Evolutionary conservation across 345 rosid genomes (phyloP).

Genomic region (Rhodamnia argentea): DNA sequence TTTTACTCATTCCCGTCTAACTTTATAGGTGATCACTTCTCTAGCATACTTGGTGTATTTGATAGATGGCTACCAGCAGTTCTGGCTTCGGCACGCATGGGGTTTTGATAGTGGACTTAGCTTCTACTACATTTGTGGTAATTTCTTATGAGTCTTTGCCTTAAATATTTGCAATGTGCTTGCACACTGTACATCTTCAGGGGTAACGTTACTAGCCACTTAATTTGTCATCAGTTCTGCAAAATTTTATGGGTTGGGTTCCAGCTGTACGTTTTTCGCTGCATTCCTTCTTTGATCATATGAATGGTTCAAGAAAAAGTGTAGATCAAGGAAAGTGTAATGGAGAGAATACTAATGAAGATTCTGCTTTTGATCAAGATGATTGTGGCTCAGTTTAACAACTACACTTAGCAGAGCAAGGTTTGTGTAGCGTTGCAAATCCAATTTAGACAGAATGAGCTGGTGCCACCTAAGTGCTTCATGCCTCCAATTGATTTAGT

Average conservation of each 20-base stretch:
- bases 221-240: background rate
- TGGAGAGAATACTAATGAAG: background rate
- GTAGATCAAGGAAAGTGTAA: background rate
- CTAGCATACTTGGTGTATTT: slow-evolving; percentile 82
- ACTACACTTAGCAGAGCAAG: background rate
- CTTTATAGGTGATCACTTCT: slow-evolving; percentile 68
- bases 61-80: slow-evolving; percentile 61
- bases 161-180: background rate
- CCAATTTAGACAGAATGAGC: background rate
- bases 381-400: background rate
- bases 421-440: background rate
- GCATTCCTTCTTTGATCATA: background rate
- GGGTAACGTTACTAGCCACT: background rate
- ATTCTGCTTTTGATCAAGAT: background rate
- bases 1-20: slow-evolving; percentile 1
- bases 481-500: background rate
- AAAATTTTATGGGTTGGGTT: background rate
- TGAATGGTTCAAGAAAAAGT: background rate
- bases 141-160: slow-evolving; percentile 1
- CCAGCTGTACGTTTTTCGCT: background rate
- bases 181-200: background rate
- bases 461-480: background rate
- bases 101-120: slow-evolving; percentile 80
- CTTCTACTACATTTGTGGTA: slow-evolving; percentile 98
- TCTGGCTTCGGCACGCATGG: slow-evolving; percentile 89